Conservation (phyloP, 202 grass and related monocot species). For the Setaria italica region DNA sequence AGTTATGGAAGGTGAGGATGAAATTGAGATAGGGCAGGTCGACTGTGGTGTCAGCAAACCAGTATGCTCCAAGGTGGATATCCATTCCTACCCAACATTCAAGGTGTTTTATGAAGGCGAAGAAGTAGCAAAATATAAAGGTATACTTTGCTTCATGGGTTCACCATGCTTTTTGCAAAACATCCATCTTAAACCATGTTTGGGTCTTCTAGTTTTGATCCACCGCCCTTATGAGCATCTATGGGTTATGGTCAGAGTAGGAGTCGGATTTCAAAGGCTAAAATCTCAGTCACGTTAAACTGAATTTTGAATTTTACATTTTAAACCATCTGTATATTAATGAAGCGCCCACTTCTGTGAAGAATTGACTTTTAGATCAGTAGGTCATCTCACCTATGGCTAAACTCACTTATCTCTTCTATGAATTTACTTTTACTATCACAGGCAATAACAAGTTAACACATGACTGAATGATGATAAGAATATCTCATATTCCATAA, state of each 20-base stretch:
- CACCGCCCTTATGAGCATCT: not conserved
- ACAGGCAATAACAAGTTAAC: not conserved
- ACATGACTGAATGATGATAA: slow-evolving; percentile 11
- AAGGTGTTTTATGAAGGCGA: slow-evolving; percentile 91
- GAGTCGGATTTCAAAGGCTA: not conserved
- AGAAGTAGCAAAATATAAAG: slow-evolving; percentile 95
- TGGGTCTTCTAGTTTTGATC: not conserved
- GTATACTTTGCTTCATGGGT: slow-evolving; percentile 34
- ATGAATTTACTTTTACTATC: not conserved
- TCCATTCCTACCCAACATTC: slow-evolving; percentile 95
- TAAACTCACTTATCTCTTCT: not conserved
- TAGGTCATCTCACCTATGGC: not conserved
- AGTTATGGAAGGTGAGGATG: slow-evolving; percentile 78
- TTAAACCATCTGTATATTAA: not conserved
- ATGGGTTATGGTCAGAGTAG: not conserved
- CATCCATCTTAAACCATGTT: not conserved
- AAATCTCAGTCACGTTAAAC: not conserved
- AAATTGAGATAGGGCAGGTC: slow-evolving; percentile 94
- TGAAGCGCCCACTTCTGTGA: not conserved
- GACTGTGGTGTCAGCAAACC: slow-evolving; percentile 77
- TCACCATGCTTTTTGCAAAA: not conserved
- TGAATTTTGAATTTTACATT: not conserved
- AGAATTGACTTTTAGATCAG: not conserved
- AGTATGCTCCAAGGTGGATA: slow-evolving; percentile 87
- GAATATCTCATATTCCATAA: not conserved